Percentiles rank a stretch among this genome's conserved stretches.
These are phyloP conservation scores for Lachancea fermentati DNA, from an alignment of 805 yeast genomes.

Conservation along the genomic window DNA sequence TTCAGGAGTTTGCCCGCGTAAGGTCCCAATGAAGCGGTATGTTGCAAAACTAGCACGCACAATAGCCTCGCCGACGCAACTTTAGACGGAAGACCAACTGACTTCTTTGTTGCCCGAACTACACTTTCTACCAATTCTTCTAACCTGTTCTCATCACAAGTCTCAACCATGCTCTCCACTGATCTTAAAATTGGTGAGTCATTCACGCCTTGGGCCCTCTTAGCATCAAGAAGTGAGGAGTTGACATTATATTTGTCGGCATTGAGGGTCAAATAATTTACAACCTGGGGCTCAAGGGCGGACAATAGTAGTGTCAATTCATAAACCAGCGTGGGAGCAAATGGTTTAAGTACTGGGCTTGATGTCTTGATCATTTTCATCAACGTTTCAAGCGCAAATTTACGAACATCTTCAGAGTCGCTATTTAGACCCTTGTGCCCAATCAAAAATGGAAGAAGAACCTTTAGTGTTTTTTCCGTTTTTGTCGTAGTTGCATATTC, in stretches of 20 bases:
- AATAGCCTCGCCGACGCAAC: slow-evolving; percentile 75
- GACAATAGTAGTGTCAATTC: slow-evolving; percentile 72
- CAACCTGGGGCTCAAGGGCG: slow-evolving; percentile 83
- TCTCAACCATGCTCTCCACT: slow-evolving; percentile 61
- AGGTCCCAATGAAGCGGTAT: slow-evolving; percentile 39
- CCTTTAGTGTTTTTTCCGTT: slow-evolving; percentile 41
- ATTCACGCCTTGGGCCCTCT: slow-evolving; percentile 65
- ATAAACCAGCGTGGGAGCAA: slow-evolving; percentile 60
- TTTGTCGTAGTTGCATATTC: no score
- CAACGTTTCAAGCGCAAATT: slow-evolving; percentile 71
- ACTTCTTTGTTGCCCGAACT: slow-evolving; percentile 50
- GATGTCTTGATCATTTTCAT: slow-evolving; percentile 62
- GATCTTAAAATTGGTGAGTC: slow-evolving; percentile 87
- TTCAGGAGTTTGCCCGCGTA: slow-evolving; percentile 61
- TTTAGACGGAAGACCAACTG: slow-evolving; percentile 89
- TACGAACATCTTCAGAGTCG: slow-evolving; percentile 79
- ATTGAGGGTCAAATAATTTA: slow-evolving; percentile 79
- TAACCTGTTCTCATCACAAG: slow-evolving; percentile 39
- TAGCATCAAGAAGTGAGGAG: slow-evolving; percentile 67
- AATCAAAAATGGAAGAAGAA: slow-evolving; percentile 69
- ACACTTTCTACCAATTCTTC: slow-evolving; percentile 44
- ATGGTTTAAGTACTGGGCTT: slow-evolving; percentile 56
- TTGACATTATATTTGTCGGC: slow-evolving; percentile 82
- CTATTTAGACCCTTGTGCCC: slow-evolving; percentile 76
- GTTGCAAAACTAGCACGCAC: slow-evolving; percentile 56